Conservation (phyloP, 352 stramenopile genomes). For the Phytophthora quininea region DNA sequence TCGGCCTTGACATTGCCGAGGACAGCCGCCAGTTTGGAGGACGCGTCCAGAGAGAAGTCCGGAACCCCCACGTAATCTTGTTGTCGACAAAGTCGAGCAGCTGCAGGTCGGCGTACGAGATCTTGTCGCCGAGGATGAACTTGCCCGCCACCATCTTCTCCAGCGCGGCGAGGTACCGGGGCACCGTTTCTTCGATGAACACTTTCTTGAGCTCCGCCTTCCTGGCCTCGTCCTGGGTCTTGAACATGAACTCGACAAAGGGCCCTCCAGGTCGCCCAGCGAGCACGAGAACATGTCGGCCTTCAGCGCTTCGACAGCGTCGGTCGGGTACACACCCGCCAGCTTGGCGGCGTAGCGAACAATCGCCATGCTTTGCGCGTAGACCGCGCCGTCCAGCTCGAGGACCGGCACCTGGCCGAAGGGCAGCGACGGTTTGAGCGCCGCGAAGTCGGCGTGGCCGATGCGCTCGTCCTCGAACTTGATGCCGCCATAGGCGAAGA, state of each 20-base stretch:
- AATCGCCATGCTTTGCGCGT: slow-evolving; percentile 51
- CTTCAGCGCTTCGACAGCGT: slow-evolving; percentile 32
- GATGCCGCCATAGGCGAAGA: slow-evolving; percentile 45
- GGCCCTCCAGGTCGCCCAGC: slow-evolving; percentile 19
- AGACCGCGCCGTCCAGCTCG: slow-evolving; percentile 39
- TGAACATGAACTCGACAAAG: slow-evolving; percentile 32
- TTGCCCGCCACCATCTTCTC: slow-evolving; percentile 52
- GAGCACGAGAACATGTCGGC: slow-evolving; percentile 39
- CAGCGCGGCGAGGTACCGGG: slow-evolving; percentile 39
- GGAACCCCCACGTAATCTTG: slow-evolving; percentile 32
- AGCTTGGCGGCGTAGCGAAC: slow-evolving; percentile 50
- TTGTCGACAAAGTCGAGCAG: slow-evolving; percentile 53
- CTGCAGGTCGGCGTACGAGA: slow-evolving; percentile 47
- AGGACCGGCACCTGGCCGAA: slow-evolving; percentile 49
- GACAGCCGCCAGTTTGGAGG: slow-evolving; percentile 52
- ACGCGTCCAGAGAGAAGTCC: slow-evolving; percentile 38
- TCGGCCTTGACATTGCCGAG: slow-evolving; percentile 44
- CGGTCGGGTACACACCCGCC: slow-evolving; percentile 34
- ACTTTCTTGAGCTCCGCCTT: slow-evolving; percentile 51
- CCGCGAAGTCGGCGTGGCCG: slow-evolving; percentile 26
- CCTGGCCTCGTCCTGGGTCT: slow-evolving; percentile 37
- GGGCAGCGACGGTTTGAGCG: slow-evolving; percentile 45
- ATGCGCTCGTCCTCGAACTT: slow-evolving; percentile 46
- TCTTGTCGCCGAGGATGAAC: slow-evolving; percentile 57
- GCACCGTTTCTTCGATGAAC: slow-evolving; percentile 46